phyloP scores from a whole-genome alignment of 352 stramenopile species.

The Phytophthora podocarpi region DNA sequence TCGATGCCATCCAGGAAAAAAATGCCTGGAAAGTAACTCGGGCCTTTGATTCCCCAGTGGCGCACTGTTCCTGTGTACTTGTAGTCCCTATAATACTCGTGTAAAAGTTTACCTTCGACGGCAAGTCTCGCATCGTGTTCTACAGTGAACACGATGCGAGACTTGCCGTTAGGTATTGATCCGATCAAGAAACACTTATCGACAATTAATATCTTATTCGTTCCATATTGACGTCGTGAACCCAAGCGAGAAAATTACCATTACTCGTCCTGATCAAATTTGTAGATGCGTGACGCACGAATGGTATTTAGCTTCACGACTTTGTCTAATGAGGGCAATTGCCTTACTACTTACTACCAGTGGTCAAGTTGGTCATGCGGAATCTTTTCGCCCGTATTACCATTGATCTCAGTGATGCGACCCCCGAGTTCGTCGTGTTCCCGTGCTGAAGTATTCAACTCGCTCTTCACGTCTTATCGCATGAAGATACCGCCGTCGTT shows the following conservation, averaged over 20 bases:
- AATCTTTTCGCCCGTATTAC: conserved; percentile 14
- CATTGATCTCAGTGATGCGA: conserved; percentile 5
- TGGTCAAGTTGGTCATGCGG: conserved; percentile 29
- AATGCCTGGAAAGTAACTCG: conserved; percentile 12
- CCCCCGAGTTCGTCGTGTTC: conserved; percentile 21
- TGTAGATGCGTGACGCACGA: neutral
- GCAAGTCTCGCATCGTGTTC: too few species aligned
- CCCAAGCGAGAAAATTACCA: too few species aligned
- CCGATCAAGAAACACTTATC: neutral
- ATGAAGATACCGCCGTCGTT: conserved; percentile 28
- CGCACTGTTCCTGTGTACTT: conserved; percentile 23
- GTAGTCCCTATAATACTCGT: too few species aligned
- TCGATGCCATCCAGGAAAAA: conserved; percentile 31
- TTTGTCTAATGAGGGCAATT: conserved; percentile 12
- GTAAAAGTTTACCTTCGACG: too few species aligned
- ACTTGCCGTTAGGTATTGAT: too few species aligned
- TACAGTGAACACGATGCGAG: conserved; percentile 34
- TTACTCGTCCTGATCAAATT: conserved; percentile 16
- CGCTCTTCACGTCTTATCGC: conserved; percentile 29
- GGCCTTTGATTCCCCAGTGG: conserved; percentile 21
- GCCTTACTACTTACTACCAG: conserved; percentile 23
- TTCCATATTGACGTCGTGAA: too few species aligned
- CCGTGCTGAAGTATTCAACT: conserved; percentile 34
- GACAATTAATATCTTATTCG: too few species aligned
- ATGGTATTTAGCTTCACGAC: conserved; percentile 22